Evolutionary conservation across 1,284 basidiomycete species (phyloP), one percentile per base, ranked within the genome.

Genomic region (Pholiota adiposa): DNA sequence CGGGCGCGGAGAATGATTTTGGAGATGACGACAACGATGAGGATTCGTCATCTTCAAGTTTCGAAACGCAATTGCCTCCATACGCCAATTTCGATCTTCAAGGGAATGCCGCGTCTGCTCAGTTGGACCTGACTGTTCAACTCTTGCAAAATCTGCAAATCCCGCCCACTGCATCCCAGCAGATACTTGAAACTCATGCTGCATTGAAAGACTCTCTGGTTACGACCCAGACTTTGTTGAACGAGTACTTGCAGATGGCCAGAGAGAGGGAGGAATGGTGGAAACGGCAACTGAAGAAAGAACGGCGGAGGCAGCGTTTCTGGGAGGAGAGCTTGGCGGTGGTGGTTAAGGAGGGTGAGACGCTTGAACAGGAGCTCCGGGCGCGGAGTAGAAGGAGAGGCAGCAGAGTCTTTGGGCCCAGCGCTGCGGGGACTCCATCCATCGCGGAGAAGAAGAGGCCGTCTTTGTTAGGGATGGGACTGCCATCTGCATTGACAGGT

Each of bases 321-420:
- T 98, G 96, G 97, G 96, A 98, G 75, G 92, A 96, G 74, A 96
- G 93, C 73, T 78, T 98, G 70, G 87, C 90, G 54, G 85, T 87
- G 0, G 91, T 97, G 2, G 95, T 96, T 0, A 81, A 85, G 58
- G 94, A 97, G 72, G 94, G 96, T 41, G 94, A 94, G 65, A 85
- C 83, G 27, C 83, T 97, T 49, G 97, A 98, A 77, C 75, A 79
- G 62, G 93, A 95, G 76, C 82, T 95, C 73, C 86, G 81, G 74
- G 83, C 68, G 75, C 75, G 86, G 54, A 84, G 84, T 54, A 70
- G 88, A 63, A 79, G 71, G 67, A 74, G 87, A 18, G 81, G 85
- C 23, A 88, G 86, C 66, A 74, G 81, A 43, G 77, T 85, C 51
- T 80, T 84, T 49, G 80, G 79, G 43, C 63, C 69, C 18, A 71